These are phyloP conservation scores for Penicillium sp. DNA, from an alignment of 2,329 filamentous ascomycete species.

Conservation along the genomic window DNA sequence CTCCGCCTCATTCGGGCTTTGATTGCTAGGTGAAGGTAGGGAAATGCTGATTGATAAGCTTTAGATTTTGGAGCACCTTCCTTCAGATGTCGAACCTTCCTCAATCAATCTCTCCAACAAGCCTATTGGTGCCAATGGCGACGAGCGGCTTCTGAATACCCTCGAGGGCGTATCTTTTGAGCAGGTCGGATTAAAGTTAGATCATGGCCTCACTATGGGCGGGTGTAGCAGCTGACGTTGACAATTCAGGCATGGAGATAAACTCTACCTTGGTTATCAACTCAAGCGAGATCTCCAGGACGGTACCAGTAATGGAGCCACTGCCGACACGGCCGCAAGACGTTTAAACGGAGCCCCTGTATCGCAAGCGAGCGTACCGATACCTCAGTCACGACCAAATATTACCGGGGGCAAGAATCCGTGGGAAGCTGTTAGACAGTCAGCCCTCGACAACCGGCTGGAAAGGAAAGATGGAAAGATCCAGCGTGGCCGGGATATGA, in stretches of 20 bases:
- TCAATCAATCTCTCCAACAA: conserved; percentile 65
- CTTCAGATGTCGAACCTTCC: conserved; percentile 58
- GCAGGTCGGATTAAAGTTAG: conserved; percentile 62
- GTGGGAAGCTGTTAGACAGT: conserved; percentile 92
- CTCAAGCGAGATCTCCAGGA: conserved; percentile 60
- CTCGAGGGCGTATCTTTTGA: conserved; percentile 61
- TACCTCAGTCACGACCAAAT: conserved; percentile 55
- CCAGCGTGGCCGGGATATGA: conserved; percentile 70
- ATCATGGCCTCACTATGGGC: background rate
- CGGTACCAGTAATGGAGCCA: conserved; percentile 41
- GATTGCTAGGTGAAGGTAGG: background rate
- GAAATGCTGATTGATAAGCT: conserved; percentile 17
- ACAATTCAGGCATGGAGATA: conserved; percentile 75
- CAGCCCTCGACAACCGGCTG: conserved; percentile 80
- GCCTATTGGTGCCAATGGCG: conserved; percentile 60
- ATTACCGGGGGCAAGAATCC: conserved; percentile 76
- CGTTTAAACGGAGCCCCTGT: conserved; percentile 46
- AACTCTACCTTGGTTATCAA: conserved; percentile 84
- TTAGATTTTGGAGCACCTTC: conserved; percentile 65
- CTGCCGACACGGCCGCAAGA: conserved; percentile 31
- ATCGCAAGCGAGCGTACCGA: conserved; percentile 60
- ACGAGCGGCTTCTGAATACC: conserved; percentile 58
- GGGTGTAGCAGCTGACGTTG: conserved; percentile 26
- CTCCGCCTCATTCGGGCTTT: background rate
- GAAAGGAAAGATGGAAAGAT: conserved; percentile 94